These are phyloP conservation scores for Pythium utonaiense DNA, from an alignment of 352 stramenopile species.

Conservation along the genomic window DNA sequence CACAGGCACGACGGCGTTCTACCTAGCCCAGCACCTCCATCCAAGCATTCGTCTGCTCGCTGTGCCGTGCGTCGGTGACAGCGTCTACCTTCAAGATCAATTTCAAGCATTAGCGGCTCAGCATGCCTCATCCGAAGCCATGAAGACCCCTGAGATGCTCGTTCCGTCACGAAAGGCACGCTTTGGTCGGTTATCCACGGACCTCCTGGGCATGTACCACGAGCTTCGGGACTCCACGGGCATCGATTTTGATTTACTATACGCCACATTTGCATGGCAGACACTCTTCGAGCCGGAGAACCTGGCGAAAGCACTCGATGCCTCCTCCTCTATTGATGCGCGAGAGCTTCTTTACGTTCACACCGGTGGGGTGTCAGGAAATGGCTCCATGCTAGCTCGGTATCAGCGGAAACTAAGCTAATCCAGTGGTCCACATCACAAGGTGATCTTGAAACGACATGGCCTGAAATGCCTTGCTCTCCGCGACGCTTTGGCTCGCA, in stretches of 20 bases:
- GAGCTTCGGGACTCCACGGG: constrained; percentile 54
- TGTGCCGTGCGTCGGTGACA: constrained; percentile 72
- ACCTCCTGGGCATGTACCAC: constrained; percentile 53
- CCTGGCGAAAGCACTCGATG: constrained; percentile 30
- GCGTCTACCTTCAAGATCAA: constrained; percentile 52
- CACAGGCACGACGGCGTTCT: constrained; percentile 77
- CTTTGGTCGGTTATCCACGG: constrained; percentile 65
- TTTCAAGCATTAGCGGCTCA: constrained; percentile 37
- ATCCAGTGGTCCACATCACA: constrained; percentile 14
- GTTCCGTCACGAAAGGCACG: constrained; percentile 44
- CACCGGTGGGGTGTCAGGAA: constrained; percentile 71
- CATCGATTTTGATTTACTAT: constrained; percentile 76
- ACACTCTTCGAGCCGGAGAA: constrained; percentile 59
- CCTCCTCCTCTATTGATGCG: background rate
- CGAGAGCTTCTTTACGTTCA: constrained; percentile 78
- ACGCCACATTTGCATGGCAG: constrained; percentile 73
- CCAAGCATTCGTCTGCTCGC: constrained; percentile 43
- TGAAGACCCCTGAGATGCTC: constrained; percentile 39
- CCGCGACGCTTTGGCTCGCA: background rate
- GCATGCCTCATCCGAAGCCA: background rate
- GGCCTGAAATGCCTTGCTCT: background rate
- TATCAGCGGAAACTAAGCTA: constrained; percentile 39
- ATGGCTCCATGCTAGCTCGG: constrained; percentile 64
- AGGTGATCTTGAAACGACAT: constrained; percentile 27
- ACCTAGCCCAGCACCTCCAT: constrained; percentile 67